Evolutionary conservation across 2,329 filamentous ascomycete genomes (phyloP), one percentile per base, ranked within the genome.

Genomic region (Beauveria sp.): DNA sequence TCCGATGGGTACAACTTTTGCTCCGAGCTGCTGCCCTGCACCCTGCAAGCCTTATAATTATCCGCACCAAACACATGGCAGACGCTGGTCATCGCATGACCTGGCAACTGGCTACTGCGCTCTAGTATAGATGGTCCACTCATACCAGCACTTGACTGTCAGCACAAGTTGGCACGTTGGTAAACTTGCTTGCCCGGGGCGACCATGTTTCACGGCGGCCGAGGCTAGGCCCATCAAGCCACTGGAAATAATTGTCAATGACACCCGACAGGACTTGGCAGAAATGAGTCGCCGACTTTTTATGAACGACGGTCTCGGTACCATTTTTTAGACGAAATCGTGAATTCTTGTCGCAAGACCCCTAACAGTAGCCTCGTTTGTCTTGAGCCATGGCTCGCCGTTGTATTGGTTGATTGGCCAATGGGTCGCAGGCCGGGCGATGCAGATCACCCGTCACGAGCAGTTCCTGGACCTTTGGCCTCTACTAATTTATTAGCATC

Each of bases 1-100:
- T 62, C 60, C 60, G 60, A 62, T 62, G 59, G 40, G 49, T 59
- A 22, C 46, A 51, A 45, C 38, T 58, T 58, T 59, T 50, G 46
- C 45, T 50, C 46, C 46, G 24, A 12, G 46, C 22, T 16, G 24
- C n/a, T 49, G 55, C 28, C 26, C n/a, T 46, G n/a, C 43, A 20
- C 18, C 18, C 43, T 46, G 34, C 43, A 42, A 50, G 28, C 31
- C 43, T 51, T 51, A 31, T 5, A 9, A 45, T 22, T 50, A 43
- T 31, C 31, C 46, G 46, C 56, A 51, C 56, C 38, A 42, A 43
- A 51, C 48, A 60, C 34, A 45, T 42, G 46, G 34, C 34, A 42
- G 20, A 59, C 31, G 24, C 56, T 51, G 46, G 46, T 59, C 56
- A 51, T 43, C 22, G 20, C 16, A 26, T 49, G 55, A 48, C 28